Percentiles rank a stretch among this genome's conserved stretches.
Conservation (phyloP, 2,329 filamentous ascomycete species). For the Alternaria ethzedia region DNA sequence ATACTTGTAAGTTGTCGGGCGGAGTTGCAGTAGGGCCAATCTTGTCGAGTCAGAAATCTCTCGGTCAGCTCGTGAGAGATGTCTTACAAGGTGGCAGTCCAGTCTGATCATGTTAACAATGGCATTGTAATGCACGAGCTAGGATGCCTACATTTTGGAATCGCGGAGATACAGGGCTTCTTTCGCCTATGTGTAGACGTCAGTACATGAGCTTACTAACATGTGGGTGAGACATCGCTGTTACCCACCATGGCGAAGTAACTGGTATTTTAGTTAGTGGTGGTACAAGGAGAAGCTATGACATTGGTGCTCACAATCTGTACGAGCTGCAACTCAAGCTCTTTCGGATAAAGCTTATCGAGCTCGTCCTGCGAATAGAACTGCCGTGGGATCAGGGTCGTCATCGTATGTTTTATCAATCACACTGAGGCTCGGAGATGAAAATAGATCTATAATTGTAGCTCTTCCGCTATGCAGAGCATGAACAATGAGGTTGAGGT, state of each 20-base stretch:
- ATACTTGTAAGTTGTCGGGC: conserved; percentile 73
- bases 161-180: conserved; percentile 84
- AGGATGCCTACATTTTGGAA: conserved; percentile 74
- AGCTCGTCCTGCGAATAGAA: conserved; percentile 86
- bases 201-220: not conserved
- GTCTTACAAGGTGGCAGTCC: conserved; percentile 43
- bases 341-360: conserved; percentile 76
- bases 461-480: not conserved
- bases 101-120: conserved; percentile 26
- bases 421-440: not conserved
- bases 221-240: not conserved
- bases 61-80: not conserved
- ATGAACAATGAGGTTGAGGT: not conserved
- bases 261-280: conserved; percentile 25
- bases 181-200: conserved; percentile 61
- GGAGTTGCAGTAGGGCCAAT: conserved; percentile 90
- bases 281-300: not conserved
- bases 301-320: conserved; percentile 67
- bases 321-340: conserved; percentile 83
- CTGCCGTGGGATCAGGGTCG: conserved; percentile 73
- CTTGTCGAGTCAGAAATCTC: conserved; percentile 37
- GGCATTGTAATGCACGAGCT: not conserved
- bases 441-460: not conserved
- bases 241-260: conserved; percentile 49
- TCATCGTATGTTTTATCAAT: conserved; percentile 63